phyloP scores from a whole-genome alignment of 176 grass and related monocot species.

The Dactylis glomerata region DNA sequence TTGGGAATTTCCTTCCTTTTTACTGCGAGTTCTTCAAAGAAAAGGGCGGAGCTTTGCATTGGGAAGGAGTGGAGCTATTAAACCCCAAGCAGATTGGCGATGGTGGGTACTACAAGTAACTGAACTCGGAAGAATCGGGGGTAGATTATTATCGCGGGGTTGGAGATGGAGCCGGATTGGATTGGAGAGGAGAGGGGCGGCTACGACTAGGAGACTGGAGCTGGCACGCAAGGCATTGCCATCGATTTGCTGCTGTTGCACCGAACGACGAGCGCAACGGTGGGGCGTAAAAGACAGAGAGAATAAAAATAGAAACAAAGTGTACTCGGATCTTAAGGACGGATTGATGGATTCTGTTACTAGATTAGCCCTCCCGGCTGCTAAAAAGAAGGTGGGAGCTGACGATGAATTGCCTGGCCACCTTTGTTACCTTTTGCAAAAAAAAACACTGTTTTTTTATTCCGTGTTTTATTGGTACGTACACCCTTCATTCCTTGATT shows the following conservation, averaged over 20 bases:
- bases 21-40: neutral
- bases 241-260: conserved; percentile 36
- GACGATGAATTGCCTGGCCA: neutral
- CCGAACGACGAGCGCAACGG: neutral
- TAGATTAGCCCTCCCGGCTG: conserved; percentile 7
- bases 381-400: neutral
- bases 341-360: neutral
- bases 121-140: conserved; percentile 4
- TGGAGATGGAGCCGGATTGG: conserved; percentile 1
- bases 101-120: neutral
- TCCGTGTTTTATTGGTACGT: too few relatives aligned
- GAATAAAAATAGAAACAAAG: too few relatives aligned
- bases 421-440: neutral
- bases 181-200: neutral
- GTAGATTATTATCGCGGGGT: neutral
- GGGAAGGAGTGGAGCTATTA: neutral
- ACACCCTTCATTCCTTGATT: too few relatives aligned
- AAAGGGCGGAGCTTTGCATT: neutral
- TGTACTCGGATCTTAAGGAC: too few relatives aligned
- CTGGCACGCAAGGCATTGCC: conserved; percentile 33
- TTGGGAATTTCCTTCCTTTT: neutral
- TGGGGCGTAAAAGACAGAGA: too few relatives aligned
- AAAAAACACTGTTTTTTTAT: too few relatives aligned
- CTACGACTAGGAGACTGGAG: conserved; percentile 28
- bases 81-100: conserved; percentile 15